phyloP scores from a whole-genome alignment of 306 rosid genomes.

The Trifolium repens region DNA sequence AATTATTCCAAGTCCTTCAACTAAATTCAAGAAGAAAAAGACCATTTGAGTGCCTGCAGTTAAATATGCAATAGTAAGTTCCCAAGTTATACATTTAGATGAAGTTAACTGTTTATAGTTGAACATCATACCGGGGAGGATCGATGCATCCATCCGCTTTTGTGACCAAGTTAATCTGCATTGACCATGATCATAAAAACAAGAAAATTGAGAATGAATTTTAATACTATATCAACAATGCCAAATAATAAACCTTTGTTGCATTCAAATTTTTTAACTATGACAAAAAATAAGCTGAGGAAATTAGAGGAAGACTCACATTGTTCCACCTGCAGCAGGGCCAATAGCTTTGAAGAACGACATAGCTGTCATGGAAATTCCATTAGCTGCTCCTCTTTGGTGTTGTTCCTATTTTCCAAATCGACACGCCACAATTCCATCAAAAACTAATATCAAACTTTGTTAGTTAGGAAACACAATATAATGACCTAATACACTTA shows the following conservation, averaged over 20 bases:
- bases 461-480: not conserved
- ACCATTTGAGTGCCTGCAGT: slow-evolving; percentile 50
- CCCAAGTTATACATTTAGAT: not conserved
- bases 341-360: slow-evolving; percentile 87
- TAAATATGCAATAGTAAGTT: slow-evolving; percentile 14
- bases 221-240: not conserved
- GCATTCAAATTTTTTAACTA: not conserved
- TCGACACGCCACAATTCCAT: slow-evolving; percentile 13
- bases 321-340: slow-evolving; percentile 82
- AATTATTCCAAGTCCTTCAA: slow-evolving; percentile 48
- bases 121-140: slow-evolving; percentile 53
- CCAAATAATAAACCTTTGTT: no score
- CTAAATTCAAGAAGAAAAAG: slow-evolving; percentile 41
- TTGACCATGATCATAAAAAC: slow-evolving; percentile 14
- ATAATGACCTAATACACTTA: slow-evolving; percentile 41
- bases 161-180: slow-evolving; percentile 61
- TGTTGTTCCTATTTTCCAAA: slow-evolving; percentile 66
- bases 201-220: not conserved
- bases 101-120: not conserved
- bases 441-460: slow-evolving; percentile 19
- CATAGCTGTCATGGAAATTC: slow-evolving; percentile 83
- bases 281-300: no score
- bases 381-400: slow-evolving; percentile 97
- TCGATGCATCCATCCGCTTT: slow-evolving; percentile 49
- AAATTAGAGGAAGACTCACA: slow-evolving; percentile 52